phyloP scores from a whole-genome alignment of 768 basidiomycete genomes.

The Leccinellum albellum region DNA sequence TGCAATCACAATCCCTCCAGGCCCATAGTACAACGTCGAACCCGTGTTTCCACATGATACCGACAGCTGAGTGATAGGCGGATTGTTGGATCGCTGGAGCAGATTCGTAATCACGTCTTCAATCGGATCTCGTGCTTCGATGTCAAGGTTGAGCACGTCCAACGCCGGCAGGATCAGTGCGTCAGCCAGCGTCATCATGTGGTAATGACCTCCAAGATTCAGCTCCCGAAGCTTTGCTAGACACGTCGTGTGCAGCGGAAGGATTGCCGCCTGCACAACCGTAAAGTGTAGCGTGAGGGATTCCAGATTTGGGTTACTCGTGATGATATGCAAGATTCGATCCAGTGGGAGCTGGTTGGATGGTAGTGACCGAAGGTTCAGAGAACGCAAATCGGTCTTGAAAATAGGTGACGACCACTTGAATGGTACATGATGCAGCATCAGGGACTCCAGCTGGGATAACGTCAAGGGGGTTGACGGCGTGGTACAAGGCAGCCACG shows the following conservation, averaged over 20 bases:
- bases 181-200: slow-evolving; percentile 59
- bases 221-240: slow-evolving; percentile 54
- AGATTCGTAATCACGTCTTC: slow-evolving; percentile 67
- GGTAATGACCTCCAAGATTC: slow-evolving; percentile 63
- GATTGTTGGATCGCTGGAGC: slow-evolving; percentile 55
- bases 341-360: slow-evolving; percentile 62
- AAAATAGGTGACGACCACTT: slow-evolving; percentile 76
- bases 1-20: slow-evolving; percentile 54
- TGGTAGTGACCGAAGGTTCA: slow-evolving; percentile 65
- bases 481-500: slow-evolving; percentile 62
- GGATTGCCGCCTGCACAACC: slow-evolving; percentile 55
- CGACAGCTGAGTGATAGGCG: slow-evolving; percentile 55
- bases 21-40: slow-evolving; percentile 54
- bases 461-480: slow-evolving; percentile 35
- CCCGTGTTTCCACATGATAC: slow-evolving; percentile 52
- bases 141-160: slow-evolving; percentile 58
- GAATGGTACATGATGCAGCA: slow-evolving; percentile 70
- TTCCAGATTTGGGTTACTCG: slow-evolving; percentile 54
- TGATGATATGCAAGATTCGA: slow-evolving; percentile 62
- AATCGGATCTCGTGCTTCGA: slow-evolving; percentile 71
- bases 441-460: slow-evolving; percentile 52
- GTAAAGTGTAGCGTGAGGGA: slow-evolving; percentile 59
- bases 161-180: slow-evolving; percentile 56
- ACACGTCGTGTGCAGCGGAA: slow-evolving; percentile 54
- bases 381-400: slow-evolving; percentile 49